These are phyloP conservation scores for Chionographis japonica DNA, from an alignment of 106 monocot species.

Conservation along the genomic window DNA sequence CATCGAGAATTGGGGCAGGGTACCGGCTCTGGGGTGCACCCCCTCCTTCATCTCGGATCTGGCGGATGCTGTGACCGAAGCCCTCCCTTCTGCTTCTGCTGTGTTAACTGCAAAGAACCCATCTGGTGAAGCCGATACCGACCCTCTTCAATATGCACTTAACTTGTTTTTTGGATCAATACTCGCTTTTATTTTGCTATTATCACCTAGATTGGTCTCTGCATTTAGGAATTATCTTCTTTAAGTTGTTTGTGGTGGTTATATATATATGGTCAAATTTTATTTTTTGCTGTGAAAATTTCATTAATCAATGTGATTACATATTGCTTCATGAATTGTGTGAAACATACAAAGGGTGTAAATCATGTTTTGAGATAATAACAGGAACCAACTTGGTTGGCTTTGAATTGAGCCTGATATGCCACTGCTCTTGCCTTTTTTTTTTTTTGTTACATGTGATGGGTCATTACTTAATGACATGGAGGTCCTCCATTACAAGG, in stretches of 20 bases:
- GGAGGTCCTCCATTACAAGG: too few relatives aligned
- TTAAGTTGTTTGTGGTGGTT: constrained; percentile 9
- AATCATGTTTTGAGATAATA: too few relatives aligned
- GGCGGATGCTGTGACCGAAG: constrained; percentile 87
- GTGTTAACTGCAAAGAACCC: constrained; percentile 11
- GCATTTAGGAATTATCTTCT: constrained; percentile 30
- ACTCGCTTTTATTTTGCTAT: constrained; percentile 52
- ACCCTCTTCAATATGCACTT: constrained; percentile 25
- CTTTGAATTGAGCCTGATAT: too few relatives aligned
- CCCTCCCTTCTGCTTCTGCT: constrained; percentile 59
- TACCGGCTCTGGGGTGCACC: constrained; percentile 78
- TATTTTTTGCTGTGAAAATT: too few relatives aligned
- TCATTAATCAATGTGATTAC: too few relatives aligned
- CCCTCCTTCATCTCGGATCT: constrained; percentile 86
- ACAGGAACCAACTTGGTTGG: too few relatives aligned
- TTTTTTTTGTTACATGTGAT: too few relatives aligned
- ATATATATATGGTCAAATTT: too few relatives aligned
- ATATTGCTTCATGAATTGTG: too few relatives aligned
- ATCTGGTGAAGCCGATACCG: constrained; percentile 14
- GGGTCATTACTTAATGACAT: too few relatives aligned
- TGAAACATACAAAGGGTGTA: too few relatives aligned
- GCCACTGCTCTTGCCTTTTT: too few relatives aligned
- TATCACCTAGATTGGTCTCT: constrained; percentile 52
- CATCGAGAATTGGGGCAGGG: constrained; percentile 89
- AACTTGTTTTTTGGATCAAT: constrained; percentile 71